These are phyloP conservation scores for Epichloe baconii DNA, from an alignment of 2,329 filamentous ascomycete genomes.

Conservation along the genomic window DNA sequence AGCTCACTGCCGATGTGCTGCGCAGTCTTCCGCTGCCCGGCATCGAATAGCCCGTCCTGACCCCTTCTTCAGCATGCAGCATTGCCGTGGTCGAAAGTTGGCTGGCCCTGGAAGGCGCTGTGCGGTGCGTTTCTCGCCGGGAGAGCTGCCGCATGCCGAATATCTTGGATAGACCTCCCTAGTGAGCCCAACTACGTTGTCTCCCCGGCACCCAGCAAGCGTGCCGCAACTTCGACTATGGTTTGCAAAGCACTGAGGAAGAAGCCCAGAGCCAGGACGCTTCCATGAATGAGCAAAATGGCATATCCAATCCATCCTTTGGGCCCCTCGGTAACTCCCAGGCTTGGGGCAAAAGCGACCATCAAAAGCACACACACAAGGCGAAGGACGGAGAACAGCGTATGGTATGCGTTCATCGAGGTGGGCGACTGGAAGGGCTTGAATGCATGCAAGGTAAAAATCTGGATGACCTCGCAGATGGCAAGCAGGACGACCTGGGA, in stretches of 20 bases:
- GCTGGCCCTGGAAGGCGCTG: conserved; percentile 58
- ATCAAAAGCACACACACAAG: conserved; percentile 65
- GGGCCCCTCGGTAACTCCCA: conserved; percentile 63
- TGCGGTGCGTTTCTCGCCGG: conserved; percentile 52
- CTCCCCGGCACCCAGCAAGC: conserved; percentile 73
- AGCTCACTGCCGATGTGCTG: conserved; percentile 49
- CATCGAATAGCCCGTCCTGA: conserved; percentile 46
- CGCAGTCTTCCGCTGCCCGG: conserved; percentile 37
- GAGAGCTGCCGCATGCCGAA: conserved; percentile 86
- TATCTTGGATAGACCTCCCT: conserved; percentile 74
- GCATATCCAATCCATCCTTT: conserved; percentile 95
- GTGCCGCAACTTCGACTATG: conserved; percentile 73
- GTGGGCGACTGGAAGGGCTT: conserved; percentile 81
- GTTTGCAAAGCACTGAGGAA: conserved; percentile 87
- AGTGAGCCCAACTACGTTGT: conserved; percentile 54
- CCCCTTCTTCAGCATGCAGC: conserved; percentile 50
- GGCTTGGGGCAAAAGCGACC: conserved; percentile 71
- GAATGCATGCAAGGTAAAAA: conserved; percentile 79
- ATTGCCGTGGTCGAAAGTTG: conserved; percentile 75
- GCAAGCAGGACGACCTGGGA: conserved; percentile 85
- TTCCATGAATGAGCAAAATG: conserved; percentile 73
- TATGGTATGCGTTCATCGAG: conserved; percentile 95
- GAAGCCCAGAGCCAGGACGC: conserved; percentile 81
- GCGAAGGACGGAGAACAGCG: conserved; percentile 65
- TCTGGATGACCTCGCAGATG: conserved; percentile 84